Conservation (phyloP, 1,284 basidiomycete genomes). For the Inonotus hispidus region DNA sequence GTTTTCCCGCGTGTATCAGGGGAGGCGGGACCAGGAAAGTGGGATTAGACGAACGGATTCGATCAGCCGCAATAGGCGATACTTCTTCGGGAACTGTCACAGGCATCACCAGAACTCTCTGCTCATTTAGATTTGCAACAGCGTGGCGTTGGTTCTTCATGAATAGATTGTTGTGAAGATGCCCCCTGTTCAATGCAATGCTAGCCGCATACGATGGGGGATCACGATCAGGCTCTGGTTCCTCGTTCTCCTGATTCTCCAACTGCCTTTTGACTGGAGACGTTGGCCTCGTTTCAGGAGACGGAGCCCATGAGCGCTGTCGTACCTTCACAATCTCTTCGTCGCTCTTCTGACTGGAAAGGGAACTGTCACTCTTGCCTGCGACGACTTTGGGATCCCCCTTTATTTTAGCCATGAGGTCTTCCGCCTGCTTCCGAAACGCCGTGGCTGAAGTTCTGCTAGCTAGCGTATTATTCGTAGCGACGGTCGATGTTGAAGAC, state of each 20-base stretch:
- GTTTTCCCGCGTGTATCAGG: conserved; percentile 25
- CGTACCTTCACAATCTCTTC: conserved; percentile 15
- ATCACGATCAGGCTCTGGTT: conserved; percentile 8
- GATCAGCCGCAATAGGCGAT: neutral
- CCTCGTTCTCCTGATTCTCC: conserved; percentile 15
- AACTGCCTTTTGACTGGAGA: conserved; percentile 3
- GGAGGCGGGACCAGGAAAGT: conserved; percentile 17
- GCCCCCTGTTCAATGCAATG: neutral
- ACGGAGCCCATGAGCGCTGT: conserved; percentile 14
- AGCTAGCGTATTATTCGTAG: conserved; percentile 19
- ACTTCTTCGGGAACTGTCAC: conserved; percentile 8
- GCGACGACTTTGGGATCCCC: conserved; percentile 69
- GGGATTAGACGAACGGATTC: conserved; percentile 18
- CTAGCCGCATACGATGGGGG: conserved; percentile 16
- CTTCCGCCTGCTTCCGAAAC: conserved; percentile 70
- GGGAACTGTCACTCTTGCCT: conserved; percentile 51
- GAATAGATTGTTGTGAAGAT: neutral
- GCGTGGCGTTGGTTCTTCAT: neutral
- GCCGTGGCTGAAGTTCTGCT: conserved; percentile 51
- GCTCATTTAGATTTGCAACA: neutral
- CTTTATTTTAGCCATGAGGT: conserved; percentile 80
- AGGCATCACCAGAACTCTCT: conserved; percentile 12
- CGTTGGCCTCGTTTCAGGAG: conserved; percentile 9
- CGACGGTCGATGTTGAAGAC: conserved; percentile 20
- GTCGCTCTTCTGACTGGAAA: conserved; percentile 29